Conservation (phyloP, 495 filamentous ascomycete species). For the Collariella sp. region DNA sequence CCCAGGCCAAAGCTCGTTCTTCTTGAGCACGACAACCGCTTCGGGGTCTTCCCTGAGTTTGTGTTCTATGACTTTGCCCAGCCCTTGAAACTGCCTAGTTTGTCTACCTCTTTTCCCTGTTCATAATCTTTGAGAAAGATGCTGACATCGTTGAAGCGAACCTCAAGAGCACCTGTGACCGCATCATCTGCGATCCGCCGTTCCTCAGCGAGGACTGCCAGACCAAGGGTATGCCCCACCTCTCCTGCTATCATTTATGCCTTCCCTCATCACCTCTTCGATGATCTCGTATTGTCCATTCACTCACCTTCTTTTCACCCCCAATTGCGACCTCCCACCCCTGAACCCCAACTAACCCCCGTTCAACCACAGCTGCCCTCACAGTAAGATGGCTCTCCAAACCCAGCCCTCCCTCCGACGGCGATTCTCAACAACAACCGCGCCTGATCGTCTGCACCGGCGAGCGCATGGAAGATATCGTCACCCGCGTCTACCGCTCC, state of each 20-base stretch:
- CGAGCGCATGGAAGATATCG: slow-evolving; percentile 52
- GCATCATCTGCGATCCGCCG: slow-evolving; percentile 67
- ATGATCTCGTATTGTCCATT: too few species aligned
- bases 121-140: background rate
- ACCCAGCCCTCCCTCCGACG: background rate
- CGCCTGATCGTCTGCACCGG: slow-evolving; percentile 62
- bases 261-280: background rate
- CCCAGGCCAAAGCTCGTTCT: slow-evolving; percentile 49
- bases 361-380: slow-evolving; percentile 48
- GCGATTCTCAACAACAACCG: background rate
- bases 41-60: slow-evolving; percentile 62
- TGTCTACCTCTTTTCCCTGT: slow-evolving; percentile 14
- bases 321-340: background rate
- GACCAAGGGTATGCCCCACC: slow-evolving; percentile 51
- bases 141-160: slow-evolving; percentile 23
- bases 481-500: slow-evolving; percentile 43
- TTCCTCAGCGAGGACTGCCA: slow-evolving; percentile 75
- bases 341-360: background rate
- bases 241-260: background rate
- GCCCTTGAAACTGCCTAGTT: slow-evolving; percentile 54
- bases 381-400: slow-evolving; percentile 62
- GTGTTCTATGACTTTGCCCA: slow-evolving; percentile 62
- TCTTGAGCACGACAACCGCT: slow-evolving; percentile 64
- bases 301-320: too few species aligned
- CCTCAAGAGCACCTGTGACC: slow-evolving; percentile 55